Conservation (phyloP, 257 asterid genomes). For the Nyctanthes arbortristis region DNA sequence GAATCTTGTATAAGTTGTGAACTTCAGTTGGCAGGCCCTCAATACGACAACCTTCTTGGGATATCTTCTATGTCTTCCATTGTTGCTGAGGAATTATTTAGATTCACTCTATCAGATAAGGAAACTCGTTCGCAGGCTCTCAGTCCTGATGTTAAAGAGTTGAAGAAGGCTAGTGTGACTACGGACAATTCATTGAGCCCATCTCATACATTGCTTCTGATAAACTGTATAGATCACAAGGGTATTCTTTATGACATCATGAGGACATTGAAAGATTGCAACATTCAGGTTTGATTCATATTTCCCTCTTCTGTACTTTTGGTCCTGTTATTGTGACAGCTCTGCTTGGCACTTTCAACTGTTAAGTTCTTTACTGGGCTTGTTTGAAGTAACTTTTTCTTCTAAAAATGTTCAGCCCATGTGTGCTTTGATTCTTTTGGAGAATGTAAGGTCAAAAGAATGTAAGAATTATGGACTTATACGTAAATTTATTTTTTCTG, state of each 20-base stretch:
- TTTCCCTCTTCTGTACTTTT: neutral
- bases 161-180: conserved; percentile 58
- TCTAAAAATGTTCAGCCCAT: no score
- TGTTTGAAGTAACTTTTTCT: no score
- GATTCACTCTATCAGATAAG: conserved; percentile 53
- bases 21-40: conserved; percentile 64
- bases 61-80: conserved; percentile 54
- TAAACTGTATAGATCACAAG: conserved; percentile 72
- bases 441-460: no score
- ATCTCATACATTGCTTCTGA: conserved; percentile 88
- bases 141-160: conserved; percentile 56
- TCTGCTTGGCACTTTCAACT: neutral
- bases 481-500: no score
- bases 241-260: conserved; percentile 82
- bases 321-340: neutral
- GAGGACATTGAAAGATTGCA: conserved; percentile 74
- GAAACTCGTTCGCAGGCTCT: conserved; percentile 65
- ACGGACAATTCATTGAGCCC: conserved; percentile 79
- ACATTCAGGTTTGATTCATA: conserved; percentile 52
- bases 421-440: no score
- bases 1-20: conserved; percentile 76
- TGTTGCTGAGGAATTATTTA: conserved; percentile 64
- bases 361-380: neutral
- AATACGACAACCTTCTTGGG: conserved; percentile 41
- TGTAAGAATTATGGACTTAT: no score